Percentiles rank a stretch among this genome's conserved stretches.
Conservation (phyloP, 257 asterid species). For the Nicotiana undulata region DNA sequence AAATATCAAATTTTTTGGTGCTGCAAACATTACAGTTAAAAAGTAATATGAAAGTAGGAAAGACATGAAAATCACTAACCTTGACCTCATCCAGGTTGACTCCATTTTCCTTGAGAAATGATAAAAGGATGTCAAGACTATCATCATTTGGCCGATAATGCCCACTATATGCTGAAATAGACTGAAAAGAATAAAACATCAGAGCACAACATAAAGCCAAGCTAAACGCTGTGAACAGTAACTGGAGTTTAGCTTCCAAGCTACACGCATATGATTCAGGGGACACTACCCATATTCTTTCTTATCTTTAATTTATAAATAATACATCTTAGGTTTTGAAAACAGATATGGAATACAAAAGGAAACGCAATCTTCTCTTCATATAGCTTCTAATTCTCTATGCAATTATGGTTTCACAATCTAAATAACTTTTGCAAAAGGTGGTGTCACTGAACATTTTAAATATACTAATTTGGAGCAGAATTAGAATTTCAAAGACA, state of each 20-base stretch:
- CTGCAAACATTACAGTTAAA: not conserved
- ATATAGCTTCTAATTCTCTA: not conserved
- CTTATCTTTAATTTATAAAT: not conserved
- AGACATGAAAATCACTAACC: slow-evolving; percentile 36
- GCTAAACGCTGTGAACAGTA: not conserved
- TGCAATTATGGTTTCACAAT: not conserved
- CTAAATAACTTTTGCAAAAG: not conserved
- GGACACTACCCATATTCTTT: no score
- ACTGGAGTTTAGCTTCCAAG: not conserved
- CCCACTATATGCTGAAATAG: slow-evolving; percentile 92
- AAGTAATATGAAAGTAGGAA: not conserved
- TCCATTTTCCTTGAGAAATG: slow-evolving; percentile 64
- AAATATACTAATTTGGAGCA: not conserved
- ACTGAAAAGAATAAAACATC: slow-evolving; percentile 30
- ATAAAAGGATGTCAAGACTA: slow-evolving; percentile 52
- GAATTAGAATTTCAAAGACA: not conserved
- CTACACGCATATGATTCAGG: not conserved
- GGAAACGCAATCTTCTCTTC: not conserved
- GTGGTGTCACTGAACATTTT: not conserved
- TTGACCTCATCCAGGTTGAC: slow-evolving; percentile 55
- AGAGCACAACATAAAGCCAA: slow-evolving; percentile 1
- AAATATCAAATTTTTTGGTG: not conserved
- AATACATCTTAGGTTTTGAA: not conserved
- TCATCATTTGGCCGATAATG: slow-evolving; percentile 95
- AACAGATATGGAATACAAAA: not conserved